These are phyloP conservation scores for Quercus robur DNA, from an alignment of 306 rosid genomes.

Conservation along the genomic window DNA sequence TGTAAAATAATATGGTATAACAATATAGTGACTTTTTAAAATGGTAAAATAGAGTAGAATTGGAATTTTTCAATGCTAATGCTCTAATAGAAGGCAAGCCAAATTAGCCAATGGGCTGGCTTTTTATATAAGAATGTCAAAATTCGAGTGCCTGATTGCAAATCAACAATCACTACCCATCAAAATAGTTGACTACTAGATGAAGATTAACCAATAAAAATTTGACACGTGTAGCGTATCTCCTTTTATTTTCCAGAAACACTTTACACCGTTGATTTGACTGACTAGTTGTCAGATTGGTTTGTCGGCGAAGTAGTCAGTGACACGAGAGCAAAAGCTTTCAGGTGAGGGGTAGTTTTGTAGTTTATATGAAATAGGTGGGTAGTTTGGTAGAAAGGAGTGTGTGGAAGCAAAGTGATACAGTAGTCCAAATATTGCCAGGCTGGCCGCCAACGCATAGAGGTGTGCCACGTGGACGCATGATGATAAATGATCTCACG, in stretches of 20 bases:
- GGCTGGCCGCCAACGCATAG: slow-evolving; percentile 1
- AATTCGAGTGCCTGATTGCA: no score
- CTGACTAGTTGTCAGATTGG: neutral
- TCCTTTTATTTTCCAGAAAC: no score
- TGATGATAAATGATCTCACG: slow-evolving; percentile 1
- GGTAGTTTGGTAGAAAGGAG: neutral
- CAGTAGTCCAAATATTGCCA: slow-evolving; percentile 8
- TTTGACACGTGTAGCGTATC: no score
- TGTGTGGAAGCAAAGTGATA: neutral
- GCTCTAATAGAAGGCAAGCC: no score
- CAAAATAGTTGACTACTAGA: neutral
- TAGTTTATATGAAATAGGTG: slow-evolving; percentile 9
- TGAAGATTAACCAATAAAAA: no score
- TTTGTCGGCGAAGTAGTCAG: neutral
- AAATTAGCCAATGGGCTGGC: no score
- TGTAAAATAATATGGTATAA: no score
- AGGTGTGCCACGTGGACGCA: slow-evolving; percentile 30
- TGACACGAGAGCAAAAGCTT: neutral
- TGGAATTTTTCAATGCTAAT: no score
- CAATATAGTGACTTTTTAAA: no score
- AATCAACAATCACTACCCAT: neutral
- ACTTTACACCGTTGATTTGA: neutral
- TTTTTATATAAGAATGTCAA: no score
- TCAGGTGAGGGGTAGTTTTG: neutral
- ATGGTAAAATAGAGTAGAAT: no score